Base-by-base conservation (phyloP, 2,329 filamentous ascomycete genomes). In the Mariannaea elegans region DNA sequence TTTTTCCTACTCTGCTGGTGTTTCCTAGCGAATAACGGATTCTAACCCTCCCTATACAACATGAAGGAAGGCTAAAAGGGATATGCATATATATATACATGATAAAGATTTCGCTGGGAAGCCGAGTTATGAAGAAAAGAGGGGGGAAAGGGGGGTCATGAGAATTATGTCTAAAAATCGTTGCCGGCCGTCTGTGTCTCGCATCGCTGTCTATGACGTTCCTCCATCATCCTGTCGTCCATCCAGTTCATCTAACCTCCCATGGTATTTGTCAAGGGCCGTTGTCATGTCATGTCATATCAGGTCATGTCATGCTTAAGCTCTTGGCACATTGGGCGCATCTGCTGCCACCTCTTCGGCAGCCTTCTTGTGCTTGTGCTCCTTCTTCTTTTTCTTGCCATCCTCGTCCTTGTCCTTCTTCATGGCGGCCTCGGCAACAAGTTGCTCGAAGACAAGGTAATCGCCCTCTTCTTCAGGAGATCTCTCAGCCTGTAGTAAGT, bases 371-470 rank as follows among this genome's bases (percentile, higher is more conserved):
- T 79, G 75, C 64, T 82, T 80, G 68, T 82, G 81, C 69, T 80
- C 79, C 63, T 86, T 82, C 80, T 88, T 84, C 68, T 79, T 80
- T 76, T 87, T 87, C 74, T 83, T 82, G 74, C n/a, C n/a, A n/a
- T 93, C 90, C 56, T 91, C 87, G 71, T 94, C 90, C 75, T 93
- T 89, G 72, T 95, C 93, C 79, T 97, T 97, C 85, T 98, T 98
- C 53, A 93, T 90, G 57, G 94, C 93, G 4, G 94, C 94, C 75
- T 99, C 95, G 49, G 95, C 94, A 77, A 99, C 97, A 56, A 99
- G 88, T 78, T 98, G 93, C 77, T 99, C 95, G 69, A 99, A 99
- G 14, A 94, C 94, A 87, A 99, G 96, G 79, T 97, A 98, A 72
- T 98, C 95, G 65, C 95, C 94, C 78, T 99, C 95, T 81, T 99